Percentiles rank a stretch among this genome's conserved stretches.
Conservation (phyloP, 2,329 filamentous ascomycete species). For the Arachnopeziza araneosa region DNA sequence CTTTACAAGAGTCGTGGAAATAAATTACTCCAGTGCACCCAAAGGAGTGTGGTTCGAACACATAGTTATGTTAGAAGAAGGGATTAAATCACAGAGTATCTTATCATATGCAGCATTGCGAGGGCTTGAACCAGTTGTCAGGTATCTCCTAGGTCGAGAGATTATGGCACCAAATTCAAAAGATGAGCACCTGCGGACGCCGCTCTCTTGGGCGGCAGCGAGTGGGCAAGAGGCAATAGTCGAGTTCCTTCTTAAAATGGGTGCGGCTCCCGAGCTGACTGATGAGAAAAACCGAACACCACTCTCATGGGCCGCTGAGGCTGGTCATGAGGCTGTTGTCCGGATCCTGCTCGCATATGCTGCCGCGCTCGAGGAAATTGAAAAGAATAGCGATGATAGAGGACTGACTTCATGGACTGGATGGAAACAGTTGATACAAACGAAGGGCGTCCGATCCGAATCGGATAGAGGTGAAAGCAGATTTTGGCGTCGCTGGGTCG, state of each 20-base stretch:
- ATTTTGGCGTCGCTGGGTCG: no score
- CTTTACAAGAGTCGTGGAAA: conserved; percentile 4
- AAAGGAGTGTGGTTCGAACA: conserved; percentile 2
- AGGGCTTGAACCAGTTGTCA: not conserved
- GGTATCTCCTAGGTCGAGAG: not conserved
- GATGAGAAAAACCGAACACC: no score
- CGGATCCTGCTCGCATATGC: not conserved
- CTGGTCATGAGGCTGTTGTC: not conserved
- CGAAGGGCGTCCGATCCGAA: no score
- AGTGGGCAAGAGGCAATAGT: not conserved
- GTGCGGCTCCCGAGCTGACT: no score
- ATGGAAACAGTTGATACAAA: no score
- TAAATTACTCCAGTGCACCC: conserved; percentile 6
- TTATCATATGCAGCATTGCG: not conserved
- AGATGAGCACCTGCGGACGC: not conserved
- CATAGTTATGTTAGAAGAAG: conserved; percentile 5
- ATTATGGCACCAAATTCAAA: not conserved
- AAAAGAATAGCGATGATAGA: not conserved
- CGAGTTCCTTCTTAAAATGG: no score
- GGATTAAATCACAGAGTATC: not conserved
- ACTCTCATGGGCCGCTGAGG: not conserved
- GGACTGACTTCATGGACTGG: no score
- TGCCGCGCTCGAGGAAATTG: no score
- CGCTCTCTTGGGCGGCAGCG: not conserved
- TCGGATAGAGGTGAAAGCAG: no score